Evolutionary conservation across 495 filamentous ascomycete genomes (phyloP), one percentile per base, ranked within the genome.

Genomic region (Platismatia glauca): DNA sequence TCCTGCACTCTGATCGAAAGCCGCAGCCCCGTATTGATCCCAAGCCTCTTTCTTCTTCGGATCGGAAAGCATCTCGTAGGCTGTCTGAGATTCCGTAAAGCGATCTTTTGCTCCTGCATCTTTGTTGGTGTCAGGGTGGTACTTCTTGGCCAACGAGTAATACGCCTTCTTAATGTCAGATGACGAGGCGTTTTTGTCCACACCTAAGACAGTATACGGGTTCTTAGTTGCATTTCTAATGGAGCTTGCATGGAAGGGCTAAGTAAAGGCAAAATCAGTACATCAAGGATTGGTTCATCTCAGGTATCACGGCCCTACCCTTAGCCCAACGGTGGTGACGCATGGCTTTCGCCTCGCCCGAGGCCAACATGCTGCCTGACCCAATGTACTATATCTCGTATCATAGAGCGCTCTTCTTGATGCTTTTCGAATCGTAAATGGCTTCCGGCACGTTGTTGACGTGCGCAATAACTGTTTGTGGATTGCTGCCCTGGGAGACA

Each of bases 91-190:
- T 65, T 96, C 94, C 52, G 85, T 78, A 70, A 98, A 98, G 69
- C 89, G 93, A 59, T 97, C 94, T 72, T 97, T 97, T 37, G 94
- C 93, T 9, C 77, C 78, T 11, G 90, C 71, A 58, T 96, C 94
- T 75, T 97, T 98, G 78, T 96, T 97, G 43, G 94, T 96, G 73
- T 98, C 94, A 11, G 94, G 94, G 69, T 98, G 94, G 71, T 85
- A 98, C 71, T 97, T 97, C 76, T 97, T 97, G n/a, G 94, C 94
- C 64, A 96, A 78, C 59, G 90, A 87, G 73, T 98, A 98, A 78
- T 98, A 98, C 3, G 94, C 93, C 74, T 97, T 97, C 71, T 98
- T 98, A 69, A 98, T 96, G 9, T 97, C 95, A 60, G 84, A 71
- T 7, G 89, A 74, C n/a, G 90, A 87, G 18, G 94, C 89, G 46